These are phyloP conservation scores for Claviceps sorghi DNA, from an alignment of 2,329 filamentous ascomycete genomes.

Conservation along the genomic window DNA sequence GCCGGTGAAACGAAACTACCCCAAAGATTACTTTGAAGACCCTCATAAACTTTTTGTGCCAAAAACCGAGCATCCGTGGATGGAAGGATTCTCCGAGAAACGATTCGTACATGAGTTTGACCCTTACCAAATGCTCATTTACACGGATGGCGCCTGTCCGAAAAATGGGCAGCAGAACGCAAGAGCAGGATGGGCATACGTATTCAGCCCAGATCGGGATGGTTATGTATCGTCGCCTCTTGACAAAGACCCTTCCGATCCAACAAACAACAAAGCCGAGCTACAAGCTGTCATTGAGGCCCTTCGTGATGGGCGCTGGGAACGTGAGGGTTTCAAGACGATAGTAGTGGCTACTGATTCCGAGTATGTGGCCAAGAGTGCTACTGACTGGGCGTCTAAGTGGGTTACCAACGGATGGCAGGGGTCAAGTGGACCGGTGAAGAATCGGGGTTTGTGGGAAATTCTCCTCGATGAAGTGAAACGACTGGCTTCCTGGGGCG, in stretches of 20 bases:
- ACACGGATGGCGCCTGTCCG: neutral
- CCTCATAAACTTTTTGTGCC: no score
- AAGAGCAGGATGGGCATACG: neutral
- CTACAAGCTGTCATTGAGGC: neutral
- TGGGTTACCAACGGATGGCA: neutral
- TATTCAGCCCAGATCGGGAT: neutral
- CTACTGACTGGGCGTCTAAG: neutral
- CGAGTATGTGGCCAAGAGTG: neutral
- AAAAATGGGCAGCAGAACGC: neutral
- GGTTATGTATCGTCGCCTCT: neutral
- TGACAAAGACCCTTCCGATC: neutral
- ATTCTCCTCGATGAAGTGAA: neutral
- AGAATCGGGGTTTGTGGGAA: neutral
- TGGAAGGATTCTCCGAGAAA: no score
- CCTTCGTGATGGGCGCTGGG: neutral
- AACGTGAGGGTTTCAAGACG: neutral
- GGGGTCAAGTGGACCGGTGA: neutral
- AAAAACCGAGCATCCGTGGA: no score
- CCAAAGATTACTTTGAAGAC: no score
- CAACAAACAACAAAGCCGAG: neutral
- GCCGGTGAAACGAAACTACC: neutral
- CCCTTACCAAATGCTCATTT: no score
- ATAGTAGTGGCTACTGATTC: neutral
- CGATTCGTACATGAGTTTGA: no score
- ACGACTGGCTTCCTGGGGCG: neutral